phyloP scores from a whole-genome alignment of 345 rosid species.

The Arabidopsis suecica region DNA sequence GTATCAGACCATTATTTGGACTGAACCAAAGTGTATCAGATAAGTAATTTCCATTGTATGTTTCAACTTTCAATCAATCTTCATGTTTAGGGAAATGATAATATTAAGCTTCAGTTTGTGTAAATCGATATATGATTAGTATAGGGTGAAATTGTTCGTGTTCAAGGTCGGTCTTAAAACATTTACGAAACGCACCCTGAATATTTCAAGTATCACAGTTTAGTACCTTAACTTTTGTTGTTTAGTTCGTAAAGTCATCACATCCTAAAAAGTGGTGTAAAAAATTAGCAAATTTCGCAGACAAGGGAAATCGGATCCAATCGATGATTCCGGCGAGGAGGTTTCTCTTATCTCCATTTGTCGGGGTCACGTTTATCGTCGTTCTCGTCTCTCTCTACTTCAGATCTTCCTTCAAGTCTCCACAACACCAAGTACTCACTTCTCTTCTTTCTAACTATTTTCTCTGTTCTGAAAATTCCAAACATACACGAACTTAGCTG shows the following conservation, averaged over 20 bases:
- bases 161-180: too few relatives aligned
- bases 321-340: constrained; percentile 43
- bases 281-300: background rate
- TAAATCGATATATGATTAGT: too few relatives aligned
- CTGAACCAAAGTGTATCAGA: too few relatives aligned
- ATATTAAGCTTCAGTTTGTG: too few relatives aligned
- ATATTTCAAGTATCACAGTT: background rate
- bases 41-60: too few relatives aligned
- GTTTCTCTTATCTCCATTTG: constrained; percentile 45
- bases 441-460: background rate
- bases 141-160: too few relatives aligned
- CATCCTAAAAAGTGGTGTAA: background rate
- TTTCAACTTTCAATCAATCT: too few relatives aligned
- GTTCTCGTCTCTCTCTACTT: constrained; percentile 54
- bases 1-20: too few relatives aligned
- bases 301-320: constrained; percentile 30
- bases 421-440: constrained; percentile 51
- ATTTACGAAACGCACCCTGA: background rate
- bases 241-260: background rate
- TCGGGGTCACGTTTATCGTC: constrained; percentile 51
- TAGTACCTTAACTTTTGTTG: background rate
- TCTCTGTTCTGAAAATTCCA: background rate
- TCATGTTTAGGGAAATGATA: too few relatives aligned
- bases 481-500: background rate
- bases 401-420: constrained; percentile 50